Percentiles rank a stretch among this genome's conserved stretches.
Conservation (phyloP, 176 grass and related monocot genomes). For the Paspalum vaginatum region DNA sequence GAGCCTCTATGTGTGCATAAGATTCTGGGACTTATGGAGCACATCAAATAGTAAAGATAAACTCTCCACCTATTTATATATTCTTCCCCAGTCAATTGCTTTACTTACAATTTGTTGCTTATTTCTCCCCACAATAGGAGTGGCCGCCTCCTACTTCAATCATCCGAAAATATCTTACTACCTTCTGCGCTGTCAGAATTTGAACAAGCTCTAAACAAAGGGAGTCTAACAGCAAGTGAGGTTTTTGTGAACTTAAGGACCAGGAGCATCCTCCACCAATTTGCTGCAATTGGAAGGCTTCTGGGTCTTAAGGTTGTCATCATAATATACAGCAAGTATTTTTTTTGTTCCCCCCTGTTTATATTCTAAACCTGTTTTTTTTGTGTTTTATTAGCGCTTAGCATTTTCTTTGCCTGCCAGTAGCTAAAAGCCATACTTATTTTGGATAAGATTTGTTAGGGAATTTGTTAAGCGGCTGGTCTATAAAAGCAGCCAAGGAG, state of each 20-base stretch:
- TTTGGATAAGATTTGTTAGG: not conserved
- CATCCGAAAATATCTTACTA: conserved; percentile 74
- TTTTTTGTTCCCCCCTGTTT: not conserved
- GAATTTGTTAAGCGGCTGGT: no score
- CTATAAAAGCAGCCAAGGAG: no score
- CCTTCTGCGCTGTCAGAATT: conserved; percentile 57
- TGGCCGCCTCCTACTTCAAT: conserved; percentile 83
- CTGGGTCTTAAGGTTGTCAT: conserved; percentile 73
- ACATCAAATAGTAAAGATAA: conserved; percentile 25
- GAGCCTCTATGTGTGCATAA: conserved; percentile 10
- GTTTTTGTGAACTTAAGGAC: conserved; percentile 79
- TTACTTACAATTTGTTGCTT: conserved; percentile 33
- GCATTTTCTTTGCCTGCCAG: conserved; percentile 30
- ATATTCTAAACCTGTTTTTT: conserved; percentile 7
- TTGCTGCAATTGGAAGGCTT: conserved; percentile 79
- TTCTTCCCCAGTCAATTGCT: conserved; percentile 14
- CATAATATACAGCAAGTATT: conserved; percentile 16
- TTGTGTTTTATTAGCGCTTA: conserved; percentile 19
- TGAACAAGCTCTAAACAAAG: conserved; percentile 87
- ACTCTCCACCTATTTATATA: conserved; percentile 8
- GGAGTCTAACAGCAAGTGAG: conserved; percentile 62
- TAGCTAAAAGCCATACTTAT: conserved; percentile 23
- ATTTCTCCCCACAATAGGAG: conserved; percentile 65
- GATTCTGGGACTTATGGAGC: conserved; percentile 4
- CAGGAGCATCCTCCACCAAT: conserved; percentile 87